Evolutionary conservation across 371 early-diverging fungal species (phyloP), one percentile per base, ranked within the genome.

Genomic region (Conidiobolus incongruus): DNA sequence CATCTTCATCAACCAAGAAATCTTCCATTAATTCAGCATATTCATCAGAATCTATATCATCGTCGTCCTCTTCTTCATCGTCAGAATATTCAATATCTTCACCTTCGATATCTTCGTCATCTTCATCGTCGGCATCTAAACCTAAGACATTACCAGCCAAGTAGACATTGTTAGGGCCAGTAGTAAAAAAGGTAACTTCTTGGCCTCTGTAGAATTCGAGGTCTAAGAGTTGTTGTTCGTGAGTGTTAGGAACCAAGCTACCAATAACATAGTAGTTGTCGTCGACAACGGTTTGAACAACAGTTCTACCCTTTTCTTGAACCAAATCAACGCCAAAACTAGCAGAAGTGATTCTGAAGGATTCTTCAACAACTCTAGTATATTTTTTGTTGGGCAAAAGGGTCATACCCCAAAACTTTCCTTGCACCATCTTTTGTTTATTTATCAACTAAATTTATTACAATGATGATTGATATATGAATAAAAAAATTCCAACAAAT

Each of bases 261-360:
- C 89, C 86, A 35, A 89, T 59, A 11, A 70, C 66, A 49, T 74
- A 88, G 20, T 66, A 65, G 54, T 72, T 68, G 44, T 73, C 68
- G 44, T 79, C 76, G 30, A 76, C 69, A 12, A 60, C 63, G 50
- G 84, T 63, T 8, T 62, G 47, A 34, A 85, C 61, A 17, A 72
- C 66, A 0, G 77, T 68, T 49, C 82, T 76, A 38, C 52, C 59
- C 36, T 40, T 16, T 17, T 11, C 19, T 24, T 34, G 24, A 20
- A 33, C 26, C n/a, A n/a, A n/a, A 30, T 24, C 30, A 19, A 11
- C 17, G 17, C 7, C 12, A 38, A 0, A 31, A 45, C 60, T 61
- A 63, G 77, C 80, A 61, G 74, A 77, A 35, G 76, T 64, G 47
- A 85, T 49, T 46, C 73, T 69, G 70, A 85, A 85, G 16, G 75